A percentile compares a stretch with the other conserved stretches of the same genome.
phyloP scores from a whole-genome alignment of 352 stramenopile species.

The Pythium phragmiticola region DNA sequence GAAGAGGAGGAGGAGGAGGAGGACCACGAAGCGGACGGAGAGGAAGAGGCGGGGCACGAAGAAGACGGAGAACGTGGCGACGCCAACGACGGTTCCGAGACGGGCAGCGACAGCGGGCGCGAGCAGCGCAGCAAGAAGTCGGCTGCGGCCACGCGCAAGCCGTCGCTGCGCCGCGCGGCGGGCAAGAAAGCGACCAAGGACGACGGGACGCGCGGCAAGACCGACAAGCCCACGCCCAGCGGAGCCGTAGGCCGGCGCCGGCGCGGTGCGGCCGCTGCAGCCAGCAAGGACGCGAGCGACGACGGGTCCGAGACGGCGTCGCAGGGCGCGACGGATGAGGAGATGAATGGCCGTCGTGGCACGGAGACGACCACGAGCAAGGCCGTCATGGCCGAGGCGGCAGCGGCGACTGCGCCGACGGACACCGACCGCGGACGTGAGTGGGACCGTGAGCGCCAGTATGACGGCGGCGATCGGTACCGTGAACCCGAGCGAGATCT shows the following conservation, averaged over 20 bases:
- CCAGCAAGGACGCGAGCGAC: conserved; percentile 13
- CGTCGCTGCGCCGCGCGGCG: conserved; percentile 2
- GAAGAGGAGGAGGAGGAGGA: conserved; percentile 1
- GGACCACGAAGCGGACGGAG: not conserved
- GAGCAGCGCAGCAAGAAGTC: conserved; percentile 8
- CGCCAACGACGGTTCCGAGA: conserved; percentile 21
- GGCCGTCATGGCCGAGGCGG: not conserved
- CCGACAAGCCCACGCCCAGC: conserved; percentile 11
- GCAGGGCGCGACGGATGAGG: conserved; percentile 25
- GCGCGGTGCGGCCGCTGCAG: not conserved
- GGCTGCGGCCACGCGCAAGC: not conserved
- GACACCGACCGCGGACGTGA: not conserved
- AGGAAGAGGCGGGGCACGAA: conserved; percentile 17
- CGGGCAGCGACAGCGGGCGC: conserved; percentile 19
- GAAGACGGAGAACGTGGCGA: conserved; percentile 10
- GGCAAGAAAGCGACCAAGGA: conserved; percentile 9
- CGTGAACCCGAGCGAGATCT: not conserved
- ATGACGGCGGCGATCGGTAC: not conserved
- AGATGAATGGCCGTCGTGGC: conserved; percentile 17
- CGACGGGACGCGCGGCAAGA: conserved; percentile 15
- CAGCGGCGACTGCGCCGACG: not conserved
- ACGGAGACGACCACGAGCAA: not conserved
- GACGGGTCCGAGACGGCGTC: conserved; percentile 26
- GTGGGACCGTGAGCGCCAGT: not conserved
- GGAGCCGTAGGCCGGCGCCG: not conserved